Evolutionary conservation across 768 basidiomycete species (phyloP), one percentile per base, ranked within the genome.

Genomic region (Dentipellis fragilis): DNA sequence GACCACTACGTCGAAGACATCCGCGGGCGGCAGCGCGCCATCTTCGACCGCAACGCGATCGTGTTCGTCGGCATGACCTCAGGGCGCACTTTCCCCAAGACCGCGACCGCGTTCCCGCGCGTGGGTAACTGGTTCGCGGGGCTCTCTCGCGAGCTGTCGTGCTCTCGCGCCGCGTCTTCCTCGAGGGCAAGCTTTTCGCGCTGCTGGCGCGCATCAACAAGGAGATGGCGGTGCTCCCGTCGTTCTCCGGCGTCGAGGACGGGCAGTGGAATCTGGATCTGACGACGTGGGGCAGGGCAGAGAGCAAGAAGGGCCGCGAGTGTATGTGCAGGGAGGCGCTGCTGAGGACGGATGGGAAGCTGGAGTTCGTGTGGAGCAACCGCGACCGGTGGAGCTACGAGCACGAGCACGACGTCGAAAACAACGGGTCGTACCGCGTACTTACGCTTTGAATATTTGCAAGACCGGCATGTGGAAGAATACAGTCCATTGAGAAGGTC

Each of bases 211-310:
- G 50, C 14, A 58, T 69, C 56, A 69, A 69, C 53, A 58, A 56
- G 5, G 56, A 54, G 36, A 69, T 67, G 4, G 68, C 68, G 34
- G 54, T 69, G 21, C 61, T 68, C 12, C 60, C 67, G 35, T 42
- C 54, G 39, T 64, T 64, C 47, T 55, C 57, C 35, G 59, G 61
- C 45, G 53, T 66, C 37, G 57, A 58, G 38, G 57, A 52, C 36
- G 64, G 59, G 46, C 51, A 47, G 21, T 59, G 58, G 58, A 45
- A 54, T 29, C 55, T 64, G 19, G 47, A 65, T 34, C 57, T 68
- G 42, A 60, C 62, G 34, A 58, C 57, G 0, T 69, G 68, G 68
- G 60, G 61, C 21, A 55, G 63, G 45, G n/a, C 16, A n/a, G 5
- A 16, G 42, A 16, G 8, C 4, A 16, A 19, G 11, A 16, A 16